Percentiles rank a stretch among this genome's conserved stretches.
These are phyloP conservation scores for Alloteropsis semialata DNA, from an alignment of 176 grass and related monocot genomes.

Conservation along the genomic window DNA sequence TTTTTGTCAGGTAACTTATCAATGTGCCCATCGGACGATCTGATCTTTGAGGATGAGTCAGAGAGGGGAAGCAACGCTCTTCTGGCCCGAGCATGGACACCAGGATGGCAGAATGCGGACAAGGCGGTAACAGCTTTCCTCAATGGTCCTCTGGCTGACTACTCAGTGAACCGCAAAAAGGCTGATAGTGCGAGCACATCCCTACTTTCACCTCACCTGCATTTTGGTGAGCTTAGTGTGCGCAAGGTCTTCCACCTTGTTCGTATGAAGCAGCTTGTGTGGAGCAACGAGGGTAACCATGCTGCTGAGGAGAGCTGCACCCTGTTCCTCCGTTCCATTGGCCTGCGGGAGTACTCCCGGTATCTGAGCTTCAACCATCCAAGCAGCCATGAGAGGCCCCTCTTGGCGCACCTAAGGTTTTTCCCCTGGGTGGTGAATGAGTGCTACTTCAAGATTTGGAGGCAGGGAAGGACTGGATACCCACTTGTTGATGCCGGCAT, in stretches of 20 bases:
- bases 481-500: slow-evolving; percentile 97
- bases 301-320: slow-evolving; percentile 83
- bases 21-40: slow-evolving; percentile 61
- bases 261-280: slow-evolving; percentile 90
- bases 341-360: slow-evolving; percentile 87
- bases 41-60: slow-evolving; percentile 81
- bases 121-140: slow-evolving; percentile 60
- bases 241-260: slow-evolving; percentile 96
- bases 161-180: slow-evolving; percentile 87
- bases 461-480: slow-evolving; percentile 92
- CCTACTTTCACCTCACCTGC: slow-evolving; percentile 79
- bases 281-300: slow-evolving; percentile 78
- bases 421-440: slow-evolving; percentile 90
- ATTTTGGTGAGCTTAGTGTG: slow-evolving; percentile 95
- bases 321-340: slow-evolving; percentile 79
- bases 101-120: slow-evolving; percentile 93
- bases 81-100: slow-evolving; percentile 90
- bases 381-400: slow-evolving; percentile 80
- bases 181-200: slow-evolving; percentile 86
- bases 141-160: slow-evolving; percentile 70
- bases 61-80: slow-evolving; percentile 93
- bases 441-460: slow-evolving; percentile 78
- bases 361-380: slow-evolving; percentile 95
- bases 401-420: slow-evolving; percentile 78
- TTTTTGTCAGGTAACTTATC: slow-evolving; percentile 67